A percentile compares a stretch with the other conserved stretches of the same genome.
Evolutionary conservation across 805 yeast genomes (phyloP).

Genomic region (Kodamaea kakaduensis): DNA sequence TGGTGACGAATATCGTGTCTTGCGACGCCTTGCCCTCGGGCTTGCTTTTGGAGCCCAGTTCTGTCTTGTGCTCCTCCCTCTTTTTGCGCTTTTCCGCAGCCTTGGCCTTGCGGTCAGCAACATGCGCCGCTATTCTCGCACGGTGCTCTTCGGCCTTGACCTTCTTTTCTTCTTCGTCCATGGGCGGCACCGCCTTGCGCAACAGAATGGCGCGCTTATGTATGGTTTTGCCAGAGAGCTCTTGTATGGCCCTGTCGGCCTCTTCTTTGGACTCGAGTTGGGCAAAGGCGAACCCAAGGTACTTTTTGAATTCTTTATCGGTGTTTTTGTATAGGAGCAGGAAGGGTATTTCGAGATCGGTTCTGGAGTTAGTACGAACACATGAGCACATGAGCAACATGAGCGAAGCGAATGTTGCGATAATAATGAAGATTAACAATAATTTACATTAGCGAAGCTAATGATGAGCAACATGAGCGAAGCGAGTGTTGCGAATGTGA

Average conservation of each 20-base stretch:
- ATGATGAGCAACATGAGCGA: too few species aligned
- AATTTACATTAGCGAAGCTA: too few species aligned
- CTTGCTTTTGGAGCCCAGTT: constrained; percentile 11
- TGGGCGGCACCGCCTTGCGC: constrained; percentile 51
- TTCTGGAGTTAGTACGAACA: constrained; percentile 22
- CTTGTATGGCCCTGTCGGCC: constrained; percentile 43
- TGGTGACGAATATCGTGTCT: constrained; percentile 59
- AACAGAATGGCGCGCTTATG: constrained; percentile 47
- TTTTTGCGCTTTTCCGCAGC: constrained; percentile 18
- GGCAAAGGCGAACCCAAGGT: constrained; percentile 59
- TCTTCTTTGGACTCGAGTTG: constrained; percentile 44
- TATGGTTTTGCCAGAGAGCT: constrained; percentile 40
- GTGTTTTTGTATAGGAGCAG: constrained; percentile 33
- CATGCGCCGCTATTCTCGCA: constrained; percentile 19
- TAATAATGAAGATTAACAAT: too few species aligned
- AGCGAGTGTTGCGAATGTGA: too few species aligned
- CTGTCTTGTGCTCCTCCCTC: constrained; percentile 15
- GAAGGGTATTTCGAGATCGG: constrained; percentile 49
- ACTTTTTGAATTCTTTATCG: constrained; percentile 37
- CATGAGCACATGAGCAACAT: too few species aligned
- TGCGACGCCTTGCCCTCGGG: constrained; percentile 53
- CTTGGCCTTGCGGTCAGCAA: constrained; percentile 13
- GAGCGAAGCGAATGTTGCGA: too few species aligned
- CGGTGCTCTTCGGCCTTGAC: constrained; percentile 32
- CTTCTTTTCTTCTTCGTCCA: constrained; percentile 42